Base-by-base conservation (phyloP, 441 rosid genomes). In the Jatropha podagrica region DNA sequence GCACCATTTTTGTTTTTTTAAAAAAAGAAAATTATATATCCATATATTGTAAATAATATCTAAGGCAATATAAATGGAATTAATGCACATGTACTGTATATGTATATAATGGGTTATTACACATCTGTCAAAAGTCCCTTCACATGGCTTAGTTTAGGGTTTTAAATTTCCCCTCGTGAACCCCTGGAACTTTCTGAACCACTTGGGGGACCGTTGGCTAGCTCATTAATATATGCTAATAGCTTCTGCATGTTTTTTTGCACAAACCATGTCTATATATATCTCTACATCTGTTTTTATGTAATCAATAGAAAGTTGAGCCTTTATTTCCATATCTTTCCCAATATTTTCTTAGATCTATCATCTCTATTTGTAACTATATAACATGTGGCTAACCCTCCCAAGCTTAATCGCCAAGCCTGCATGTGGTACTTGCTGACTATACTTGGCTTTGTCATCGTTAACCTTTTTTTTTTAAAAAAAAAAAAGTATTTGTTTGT, bases 71-170 rank as follows among this genome's bases (percentile, higher is more conserved):
- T 32, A 60, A 10, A 8, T 27, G 49, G 65, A 59, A 75, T 71
- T 15, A 65, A 72, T 76, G 69, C 61, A 46, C 67, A 62, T 68
- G 77, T 42, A 32, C 49, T 65, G 52, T 44, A 60, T 18, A 40
- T 23, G 7, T 8, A 56, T 15, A 40, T 51, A 49, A 1, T 68
- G 52, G 67, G 18, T 46, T 73, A 56, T 17, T 61, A 17, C 5
- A 6, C 23, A 49, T 58, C 55, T 60, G 81, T 61, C 72, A 61
- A 74, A 79, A 64, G 81, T 83, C 32, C 55, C 60, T 59, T 55
- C 86, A 82, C 86, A 76, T 83, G 86, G 82, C 58, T 59, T 26
- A 26, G 12, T 65, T 5, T 46, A 73, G 70, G 65, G 64, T 56
- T 68, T 55, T 70, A 52, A 46, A 51, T 4, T 58, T 68, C n/a